Base-by-base conservation (phyloP, 371 early-diverging fungal genomes). In the Mucor racemosus region DNA sequence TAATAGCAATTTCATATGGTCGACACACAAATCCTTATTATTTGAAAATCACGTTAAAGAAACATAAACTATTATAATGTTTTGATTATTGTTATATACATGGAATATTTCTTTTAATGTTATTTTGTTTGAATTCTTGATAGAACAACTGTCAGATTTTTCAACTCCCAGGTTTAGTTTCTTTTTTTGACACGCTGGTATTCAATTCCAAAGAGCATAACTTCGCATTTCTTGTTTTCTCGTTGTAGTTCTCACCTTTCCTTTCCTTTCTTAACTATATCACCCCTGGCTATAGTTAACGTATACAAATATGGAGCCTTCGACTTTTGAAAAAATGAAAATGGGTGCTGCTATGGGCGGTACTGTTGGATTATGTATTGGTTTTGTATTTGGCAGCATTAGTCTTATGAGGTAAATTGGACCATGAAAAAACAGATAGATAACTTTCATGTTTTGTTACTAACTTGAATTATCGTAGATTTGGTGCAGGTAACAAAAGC, bases 341-440 rank as follows among this genome's bases (percentile, higher is more conserved):
- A 84, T 91, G 88, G 94, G 94, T 59, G 87, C 91, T 58, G 76
- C 90, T 62, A 92, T 92, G 94, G 94, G 94, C 46, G 90, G 92
- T 41, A 88, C 91, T 33, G 93, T 94, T 55, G 94, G 94, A 15
- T 85, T 90, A 42, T 92, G 94, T 71, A 86, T 94, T 50, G 94
- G 94, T 17, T 86, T 90, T 60, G 90, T 93, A 26, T 90, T 92
- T 76, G 94, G 94, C 26, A 84, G 82, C 56, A 78, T 89, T 62
- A 84, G 85, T 40, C 65, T 90, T n/a, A 76, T 92, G 69, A 79
- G 89, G 92, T 91, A 85, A 67, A 14, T 38, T 26, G 26, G 3
- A 26, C 26, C 26, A 26, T 26, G 26, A 26, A 26, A 26, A 26
- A 26, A 26, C 26, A 26, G 3, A 26, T 26, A 26, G 26, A 26